Conservation (phyloP, 2,329 filamentous ascomycete species). For the Graphilbum fragrans region DNA sequence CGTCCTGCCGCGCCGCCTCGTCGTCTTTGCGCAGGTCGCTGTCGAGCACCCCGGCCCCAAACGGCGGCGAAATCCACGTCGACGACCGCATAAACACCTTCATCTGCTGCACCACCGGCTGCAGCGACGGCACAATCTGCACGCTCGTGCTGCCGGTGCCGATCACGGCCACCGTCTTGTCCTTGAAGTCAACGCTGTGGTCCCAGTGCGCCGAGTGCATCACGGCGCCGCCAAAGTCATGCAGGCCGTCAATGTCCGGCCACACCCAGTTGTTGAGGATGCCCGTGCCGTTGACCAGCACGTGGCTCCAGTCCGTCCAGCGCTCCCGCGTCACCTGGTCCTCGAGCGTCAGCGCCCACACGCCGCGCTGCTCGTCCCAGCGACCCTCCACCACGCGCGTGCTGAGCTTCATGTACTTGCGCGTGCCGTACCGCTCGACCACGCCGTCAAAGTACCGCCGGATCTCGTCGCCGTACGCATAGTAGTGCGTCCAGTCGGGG, state of each 20-base stretch:
- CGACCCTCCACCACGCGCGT: not conserved
- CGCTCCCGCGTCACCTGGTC: not conserved
- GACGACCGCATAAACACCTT: conserved; percentile 9
- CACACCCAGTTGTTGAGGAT: not conserved
- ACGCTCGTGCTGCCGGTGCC: no score
- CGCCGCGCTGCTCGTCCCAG: not conserved
- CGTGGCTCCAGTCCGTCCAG: not conserved
- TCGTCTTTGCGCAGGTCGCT: conserved; percentile 15
- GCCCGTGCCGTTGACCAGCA: not conserved
- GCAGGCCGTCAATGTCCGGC: not conserved
- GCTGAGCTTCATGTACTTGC: not conserved
- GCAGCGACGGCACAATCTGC: conserved; percentile 15
- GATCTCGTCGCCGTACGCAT: not conserved
- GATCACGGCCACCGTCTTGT: not conserved
- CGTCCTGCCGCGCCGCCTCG: conserved; percentile 14
- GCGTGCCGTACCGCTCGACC: not conserved
- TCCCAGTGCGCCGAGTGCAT: not conserved
- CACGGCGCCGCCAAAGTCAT: not conserved
- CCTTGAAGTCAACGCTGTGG: not conserved
- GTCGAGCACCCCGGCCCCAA: conserved; percentile 13
- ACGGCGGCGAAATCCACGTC: conserved; percentile 9
- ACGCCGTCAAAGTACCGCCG: not conserved
- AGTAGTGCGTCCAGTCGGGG: not conserved
- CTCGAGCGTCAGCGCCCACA: not conserved
- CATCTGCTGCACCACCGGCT: conserved; percentile 7